phyloP scores from a whole-genome alignment of 257 asterid genomes.

The Jacaranda copaia region DNA sequence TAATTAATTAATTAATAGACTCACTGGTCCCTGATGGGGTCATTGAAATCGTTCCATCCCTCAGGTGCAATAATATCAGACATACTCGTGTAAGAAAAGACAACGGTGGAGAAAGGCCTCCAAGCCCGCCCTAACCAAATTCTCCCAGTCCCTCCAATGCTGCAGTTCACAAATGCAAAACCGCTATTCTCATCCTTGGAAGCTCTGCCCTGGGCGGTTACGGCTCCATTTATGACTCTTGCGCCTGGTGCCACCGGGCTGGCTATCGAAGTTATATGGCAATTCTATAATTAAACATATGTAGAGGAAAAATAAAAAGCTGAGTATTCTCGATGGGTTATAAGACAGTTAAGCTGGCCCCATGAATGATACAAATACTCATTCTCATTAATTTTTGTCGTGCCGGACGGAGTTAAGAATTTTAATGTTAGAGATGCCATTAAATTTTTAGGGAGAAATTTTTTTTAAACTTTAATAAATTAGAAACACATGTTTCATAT shows the following conservation, averaged over 20 bases:
- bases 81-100: conserved; percentile 72
- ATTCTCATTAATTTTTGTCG: too few species aligned
- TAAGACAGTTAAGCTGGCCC: too few species aligned
- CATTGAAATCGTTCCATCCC: conserved; percentile 96
- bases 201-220: conserved; percentile 86
- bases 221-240: conserved; percentile 70
- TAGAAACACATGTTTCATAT: too few species aligned
- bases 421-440: too few species aligned
- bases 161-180: conserved; percentile 72
- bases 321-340: too few species aligned
- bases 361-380: not conserved
- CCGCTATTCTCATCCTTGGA: conserved; percentile 90
- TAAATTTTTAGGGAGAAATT: too few species aligned
- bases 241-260: conserved; percentile 66
- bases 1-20: conserved; percentile 14
- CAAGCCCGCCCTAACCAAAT: conserved; percentile 96
- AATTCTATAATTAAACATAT: conserved; percentile 41
- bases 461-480: too few species aligned
- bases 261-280: conserved; percentile 79
- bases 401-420: too few species aligned
- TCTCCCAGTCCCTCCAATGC: conserved; percentile 84
- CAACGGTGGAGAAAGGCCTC: conserved; percentile 88
- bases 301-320: too few species aligned
- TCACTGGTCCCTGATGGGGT: conserved; percentile 84
- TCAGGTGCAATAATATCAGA: conserved; percentile 81